Evolutionary conservation across 2,329 filamentous ascomycete genomes (phyloP), one percentile per base, ranked within the genome.

Genomic region (Penicillium janthinellum): DNA sequence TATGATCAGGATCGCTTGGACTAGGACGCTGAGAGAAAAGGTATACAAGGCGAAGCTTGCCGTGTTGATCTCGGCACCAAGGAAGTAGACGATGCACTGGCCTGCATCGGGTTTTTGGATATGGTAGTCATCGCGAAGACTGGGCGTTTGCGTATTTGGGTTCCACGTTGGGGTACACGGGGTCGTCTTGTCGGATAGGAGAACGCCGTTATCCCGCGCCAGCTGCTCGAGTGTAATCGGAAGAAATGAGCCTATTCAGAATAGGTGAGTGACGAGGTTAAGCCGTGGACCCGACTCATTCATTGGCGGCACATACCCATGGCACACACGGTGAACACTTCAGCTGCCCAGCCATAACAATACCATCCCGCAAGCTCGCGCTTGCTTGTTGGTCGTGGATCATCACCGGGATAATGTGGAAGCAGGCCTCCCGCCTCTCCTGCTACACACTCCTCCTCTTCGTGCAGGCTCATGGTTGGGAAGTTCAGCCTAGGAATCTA

Each of bases 31-130:
- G 70, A 96, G 82, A 59, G 92, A 96, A 77, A 99, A 99, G 1
- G 92, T 97, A 78, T 98, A 98, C 92, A 98, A 96, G 73, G 92
- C 94, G 75, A 98, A 97, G 75, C 91, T 96, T 38, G 94, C 93
- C 0, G 94, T 97, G 77, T 98, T 98, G 78, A 99, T 89, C 70
- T 96, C 89, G 60, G 90, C 76, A 5, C 94, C 94, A 25, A 96
- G 79, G 5, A 98, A 81, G 64, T 89, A 86, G 60, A 98, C 87
- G 60, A 98, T 82, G 72, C 95, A 99, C 73, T 96, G 91, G 51
- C 82, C 83, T 44, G 66, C 81, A 64, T 67, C 75, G 68, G 67
- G 65, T 45, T 54, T 56, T 37, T 64, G 61, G 25, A 54, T 61
- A 8, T 54, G 71, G 67, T 64, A 71, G 58, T 50, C 57, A n/a